Percentiles rank a stretch among this genome's conserved stretches.
Conservation (phyloP, 2,329 filamentous ascomycete genomes). For the Cladosporium colombiae region DNA sequence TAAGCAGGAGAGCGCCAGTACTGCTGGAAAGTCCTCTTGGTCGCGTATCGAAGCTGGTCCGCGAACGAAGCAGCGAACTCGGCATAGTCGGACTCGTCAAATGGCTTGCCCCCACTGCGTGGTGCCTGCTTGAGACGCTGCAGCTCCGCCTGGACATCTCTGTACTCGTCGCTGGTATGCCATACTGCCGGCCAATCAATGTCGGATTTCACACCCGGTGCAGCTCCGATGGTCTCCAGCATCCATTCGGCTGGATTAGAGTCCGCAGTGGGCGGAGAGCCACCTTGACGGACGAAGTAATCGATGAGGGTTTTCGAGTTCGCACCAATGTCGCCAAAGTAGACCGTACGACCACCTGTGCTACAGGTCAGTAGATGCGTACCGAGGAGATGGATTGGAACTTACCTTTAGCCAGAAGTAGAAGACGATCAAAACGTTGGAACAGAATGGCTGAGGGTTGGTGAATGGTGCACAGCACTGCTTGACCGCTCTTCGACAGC, state of each 20-base stretch:
- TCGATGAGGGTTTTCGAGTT: conserved; percentile 44
- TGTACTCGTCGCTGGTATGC: conserved; percentile 27
- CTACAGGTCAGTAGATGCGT: not conserved
- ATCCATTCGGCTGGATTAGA: conserved; percentile 72
- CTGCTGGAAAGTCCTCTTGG: conserved; percentile 42
- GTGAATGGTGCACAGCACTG: conserved; percentile 51
- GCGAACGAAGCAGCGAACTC: conserved; percentile 43
- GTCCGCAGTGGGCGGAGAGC: conserved; percentile 57
- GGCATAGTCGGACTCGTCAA: conserved; percentile 34
- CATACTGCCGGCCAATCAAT: conserved; percentile 42
- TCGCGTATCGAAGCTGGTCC: conserved; percentile 35
- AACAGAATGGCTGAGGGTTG: conserved; percentile 49
- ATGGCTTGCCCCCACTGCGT: conserved; percentile 18
- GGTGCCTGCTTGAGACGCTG: conserved; percentile 36
- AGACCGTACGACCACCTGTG: conserved; percentile 38
- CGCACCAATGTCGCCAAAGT: conserved; percentile 51
- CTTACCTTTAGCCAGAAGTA: conserved; percentile 42
- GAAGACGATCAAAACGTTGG: conserved; percentile 47
- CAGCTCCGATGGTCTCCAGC: conserved; percentile 45
- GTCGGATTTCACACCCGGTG: conserved; percentile 34
- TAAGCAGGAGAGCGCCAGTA: conserved; percentile 45
- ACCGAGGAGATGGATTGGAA: not conserved
- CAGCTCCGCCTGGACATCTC: conserved; percentile 35
- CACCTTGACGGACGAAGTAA: conserved; percentile 66
- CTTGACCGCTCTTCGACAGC: conserved; percentile 53